Base-by-base conservation (phyloP, 192 early-diverging fungal species). In the Entomortierella beljakovae region DNA sequence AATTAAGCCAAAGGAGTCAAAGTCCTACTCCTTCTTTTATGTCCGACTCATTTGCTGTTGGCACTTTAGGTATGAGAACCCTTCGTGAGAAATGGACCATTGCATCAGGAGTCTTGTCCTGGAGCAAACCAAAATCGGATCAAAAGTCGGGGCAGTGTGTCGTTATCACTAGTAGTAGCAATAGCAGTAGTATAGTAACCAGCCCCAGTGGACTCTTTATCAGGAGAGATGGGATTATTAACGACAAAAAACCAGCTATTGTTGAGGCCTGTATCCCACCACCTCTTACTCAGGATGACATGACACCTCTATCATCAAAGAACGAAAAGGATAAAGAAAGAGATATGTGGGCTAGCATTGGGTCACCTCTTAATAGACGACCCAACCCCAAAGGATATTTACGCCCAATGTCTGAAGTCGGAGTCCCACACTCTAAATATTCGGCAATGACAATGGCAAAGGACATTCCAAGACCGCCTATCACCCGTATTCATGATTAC, bases 1-100 rank as follows among this genome's bases (percentile, higher is more conserved):
- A 31, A 29, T 25, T 7, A 48, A 49, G 16, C 1, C 50, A 49
- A 15, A 62, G 51, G 7, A 64, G 62, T 49, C 75, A 65, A 49
- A 69, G 57, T 42, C 75, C 75, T 22, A 70, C 70, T 22, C 75
- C 75, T 2, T 79, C 75, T 5, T 79, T 79, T 32, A 69, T 79
- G 15, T 54, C 62, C 6, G 74, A 77, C 16, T 77, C 74, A 0
- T 35, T 77, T 40, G 61, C 74, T 9, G 74, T 61, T 22, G 62
- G 75, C 9, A 79, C 75, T 1, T 22, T 79, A 5, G 75, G 75
- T 10, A 70, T 79, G 56, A 69, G 64, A 26, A 79, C 67, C 0
- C 43, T 79, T 29, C 67, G 75, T 15, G 75, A 79, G 46, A 69
- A 69, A 48, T 79, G 66, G 75, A 62, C 67, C 38, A 25, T 70